Conservation (phyloP, 352 stramenopile species). For the Phytophthora chlamydospora region DNA sequence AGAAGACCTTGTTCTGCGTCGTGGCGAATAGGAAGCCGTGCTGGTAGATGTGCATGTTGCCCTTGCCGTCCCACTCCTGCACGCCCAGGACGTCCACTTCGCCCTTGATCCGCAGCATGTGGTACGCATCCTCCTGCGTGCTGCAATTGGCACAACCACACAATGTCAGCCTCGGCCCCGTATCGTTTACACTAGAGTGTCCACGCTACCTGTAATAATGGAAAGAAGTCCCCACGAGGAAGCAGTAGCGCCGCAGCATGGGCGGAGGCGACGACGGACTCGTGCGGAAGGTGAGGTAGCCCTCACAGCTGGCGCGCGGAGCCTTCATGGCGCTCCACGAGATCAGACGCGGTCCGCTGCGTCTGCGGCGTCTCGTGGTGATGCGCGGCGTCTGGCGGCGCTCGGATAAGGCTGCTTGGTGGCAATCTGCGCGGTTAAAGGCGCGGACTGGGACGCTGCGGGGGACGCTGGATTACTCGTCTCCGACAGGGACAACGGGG, state of each 20-base stretch:
- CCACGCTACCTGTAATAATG: slow-evolving; percentile 75
- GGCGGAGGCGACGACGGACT: slow-evolving; percentile 86
- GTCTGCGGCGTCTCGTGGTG: slow-evolving; percentile 33
- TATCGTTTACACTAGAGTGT: neutral
- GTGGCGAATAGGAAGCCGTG: slow-evolving; percentile 90
- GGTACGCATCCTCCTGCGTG: slow-evolving; percentile 91
- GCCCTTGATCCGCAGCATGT: slow-evolving; percentile 87
- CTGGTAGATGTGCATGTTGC: slow-evolving; percentile 92
- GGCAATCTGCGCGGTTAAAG: slow-evolving; percentile 13
- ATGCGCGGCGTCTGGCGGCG: slow-evolving; percentile 11
- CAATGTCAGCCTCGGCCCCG: slow-evolving; percentile 10
- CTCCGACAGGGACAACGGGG: slow-evolving; percentile 6
- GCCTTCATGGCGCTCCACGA: slow-evolving; percentile 79
- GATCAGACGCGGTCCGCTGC: slow-evolving; percentile 30
- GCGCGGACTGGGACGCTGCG: slow-evolving; percentile 8
- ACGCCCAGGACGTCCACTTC: slow-evolving; percentile 90
- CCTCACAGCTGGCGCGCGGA: slow-evolving; percentile 80
- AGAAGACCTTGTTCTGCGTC: slow-evolving; percentile 90
- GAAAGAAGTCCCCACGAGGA: slow-evolving; percentile 88
- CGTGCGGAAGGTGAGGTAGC: slow-evolving; percentile 86
- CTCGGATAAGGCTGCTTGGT: slow-evolving; percentile 9
- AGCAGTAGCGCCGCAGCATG: slow-evolving; percentile 89
- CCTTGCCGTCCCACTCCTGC: slow-evolving; percentile 92
- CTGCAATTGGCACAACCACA: slow-evolving; percentile 26
- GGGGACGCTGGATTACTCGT: slow-evolving; percentile 10